Evolutionary conservation across 192 early-diverging fungal species (phyloP).

Genomic region (Allomyces macrogynus): DNA sequence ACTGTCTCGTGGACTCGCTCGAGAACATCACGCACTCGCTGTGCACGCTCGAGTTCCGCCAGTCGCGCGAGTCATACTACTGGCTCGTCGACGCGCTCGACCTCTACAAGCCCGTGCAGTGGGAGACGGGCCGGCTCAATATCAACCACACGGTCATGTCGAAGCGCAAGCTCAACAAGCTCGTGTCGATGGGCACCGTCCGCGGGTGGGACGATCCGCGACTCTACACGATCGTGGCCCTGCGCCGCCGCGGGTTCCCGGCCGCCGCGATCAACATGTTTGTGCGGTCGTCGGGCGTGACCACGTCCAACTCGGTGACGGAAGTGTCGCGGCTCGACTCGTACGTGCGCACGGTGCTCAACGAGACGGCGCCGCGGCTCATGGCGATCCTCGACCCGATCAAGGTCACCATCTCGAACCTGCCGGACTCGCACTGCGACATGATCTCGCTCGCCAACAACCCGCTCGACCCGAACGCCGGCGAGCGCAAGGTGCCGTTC

Average conservation of each 20-base stretch:
- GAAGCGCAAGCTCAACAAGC: slow-evolving; percentile 88
- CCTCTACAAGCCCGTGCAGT: slow-evolving; percentile 99
- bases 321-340: slow-evolving; percentile 78
- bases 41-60: slow-evolving; percentile 89
- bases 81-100: slow-evolving; percentile 97
- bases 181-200: slow-evolving; percentile 62
- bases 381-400: slow-evolving; percentile 82
- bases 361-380: slow-evolving; percentile 76
- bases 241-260: slow-evolving; percentile 92
- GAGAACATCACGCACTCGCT: slow-evolving; percentile 99
- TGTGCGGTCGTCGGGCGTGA: slow-evolving; percentile 83
- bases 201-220: slow-evolving; percentile 91
- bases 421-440: slow-evolving; percentile 63
- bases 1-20: slow-evolving; percentile 96
- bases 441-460: slow-evolving; percentile 71
- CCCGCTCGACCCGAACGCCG: slow-evolving; percentile 68
- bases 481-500: slow-evolving; percentile 72
- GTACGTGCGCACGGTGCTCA: slow-evolving; percentile 82
- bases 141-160: slow-evolving; percentile 88
- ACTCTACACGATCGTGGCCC: slow-evolving; percentile 81
- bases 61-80: slow-evolving; percentile 91
- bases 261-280: slow-evolving; percentile 96
- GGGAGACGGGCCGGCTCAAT: slow-evolving; percentile 92
- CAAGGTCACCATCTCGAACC: slow-evolving; percentile 71
- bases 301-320: slow-evolving; percentile 58